Evolutionary conservation across 2,329 filamentous ascomycete species (phyloP).

Genomic region (Venturiaceae sp.): DNA sequence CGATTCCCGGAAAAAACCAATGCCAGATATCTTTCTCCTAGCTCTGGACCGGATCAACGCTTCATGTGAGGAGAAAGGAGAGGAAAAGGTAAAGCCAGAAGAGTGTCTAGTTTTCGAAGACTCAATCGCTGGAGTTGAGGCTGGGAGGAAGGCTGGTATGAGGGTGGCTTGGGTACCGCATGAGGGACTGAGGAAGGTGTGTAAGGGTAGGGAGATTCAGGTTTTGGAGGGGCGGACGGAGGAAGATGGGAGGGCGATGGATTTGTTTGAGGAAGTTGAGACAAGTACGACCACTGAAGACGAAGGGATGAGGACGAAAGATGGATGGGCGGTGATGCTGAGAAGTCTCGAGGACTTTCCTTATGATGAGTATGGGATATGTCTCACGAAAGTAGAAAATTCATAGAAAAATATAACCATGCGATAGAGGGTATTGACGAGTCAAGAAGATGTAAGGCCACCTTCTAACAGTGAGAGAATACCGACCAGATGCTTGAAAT

Average conservation of each 20-base stretch:
- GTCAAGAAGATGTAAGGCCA: no score
- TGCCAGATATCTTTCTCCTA: conserved; percentile 5
- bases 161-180: conserved; percentile 7
- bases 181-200: neutral
- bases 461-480: no score
- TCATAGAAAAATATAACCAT: no score
- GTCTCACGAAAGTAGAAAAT: no score
- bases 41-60: conserved; percentile 5
- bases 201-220: neutral
- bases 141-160: conserved; percentile 4
- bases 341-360: conserved; percentile 2
- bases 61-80: neutral
- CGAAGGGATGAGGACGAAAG: neutral
- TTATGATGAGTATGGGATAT: neutral
- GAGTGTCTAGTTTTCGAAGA: conserved; percentile 9
- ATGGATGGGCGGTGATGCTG: neutral
- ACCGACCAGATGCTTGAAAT: no score
- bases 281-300: neutral
- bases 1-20: conserved; percentile 1
- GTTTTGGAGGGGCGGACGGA: conserved; percentile 1
- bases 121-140: conserved; percentile 7
- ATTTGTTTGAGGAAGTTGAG: neutral
- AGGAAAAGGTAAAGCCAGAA: neutral
- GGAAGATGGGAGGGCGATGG: neutral
- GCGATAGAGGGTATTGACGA: no score